Percentiles rank a stretch among this genome's conserved stretches.
These are phyloP conservation scores for Mucor racemosus DNA, from an alignment of 371 early-diverging fungal species.

Conservation along the genomic window DNA sequence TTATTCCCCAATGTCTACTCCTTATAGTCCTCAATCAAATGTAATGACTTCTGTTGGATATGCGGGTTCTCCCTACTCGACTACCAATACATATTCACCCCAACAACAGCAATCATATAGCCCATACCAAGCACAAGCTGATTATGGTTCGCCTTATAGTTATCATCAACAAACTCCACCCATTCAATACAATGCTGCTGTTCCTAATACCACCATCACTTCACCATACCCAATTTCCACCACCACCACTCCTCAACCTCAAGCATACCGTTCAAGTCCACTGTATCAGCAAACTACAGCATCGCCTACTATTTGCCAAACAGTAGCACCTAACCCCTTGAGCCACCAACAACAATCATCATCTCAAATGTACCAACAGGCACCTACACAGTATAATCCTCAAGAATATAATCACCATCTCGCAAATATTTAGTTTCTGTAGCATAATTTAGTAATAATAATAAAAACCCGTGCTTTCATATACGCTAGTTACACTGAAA, in stretches of 20 bases:
- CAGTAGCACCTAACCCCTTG: neutral
- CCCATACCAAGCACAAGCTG: neutral
- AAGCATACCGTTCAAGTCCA: slow-evolving; percentile 3
- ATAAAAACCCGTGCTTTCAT: no score
- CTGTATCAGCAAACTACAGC: neutral
- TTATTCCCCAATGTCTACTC: neutral
- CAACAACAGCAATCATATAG: slow-evolving; percentile 5
- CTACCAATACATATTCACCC: neutral
- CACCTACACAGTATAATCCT: neutral
- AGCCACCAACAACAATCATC: neutral
- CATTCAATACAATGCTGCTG: neutral
- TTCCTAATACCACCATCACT: neutral
- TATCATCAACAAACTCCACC: neutral
- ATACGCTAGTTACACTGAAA: no score
- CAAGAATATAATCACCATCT: neutral
- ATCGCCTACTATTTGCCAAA: neutral
- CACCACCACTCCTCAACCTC: neutral
- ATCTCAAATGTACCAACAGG: neutral
- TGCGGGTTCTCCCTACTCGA: slow-evolving; percentile 1
- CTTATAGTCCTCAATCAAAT: slow-evolving; percentile 4
- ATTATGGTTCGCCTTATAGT: neutral
- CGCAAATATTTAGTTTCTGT: neutral
- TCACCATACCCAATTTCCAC: neutral
- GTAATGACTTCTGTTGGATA: neutral
- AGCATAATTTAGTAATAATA: no score